phyloP scores from a whole-genome alignment of 306 rosid genomes.

The Quercus berberidifolia region DNA sequence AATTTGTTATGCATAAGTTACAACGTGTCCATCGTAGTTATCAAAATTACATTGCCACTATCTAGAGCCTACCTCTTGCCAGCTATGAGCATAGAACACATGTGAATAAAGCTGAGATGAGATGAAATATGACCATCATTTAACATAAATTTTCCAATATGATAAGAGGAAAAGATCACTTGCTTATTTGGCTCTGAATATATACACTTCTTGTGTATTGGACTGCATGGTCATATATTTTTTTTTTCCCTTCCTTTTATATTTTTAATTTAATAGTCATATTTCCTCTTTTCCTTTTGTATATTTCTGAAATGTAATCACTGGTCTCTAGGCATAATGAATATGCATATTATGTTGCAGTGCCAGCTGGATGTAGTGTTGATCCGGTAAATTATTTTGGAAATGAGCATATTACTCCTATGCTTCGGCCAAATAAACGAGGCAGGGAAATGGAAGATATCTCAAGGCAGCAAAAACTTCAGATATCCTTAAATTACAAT shows the following conservation, averaged over 20 bases:
- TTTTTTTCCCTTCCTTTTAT: not conserved
- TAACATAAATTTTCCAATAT: not conserved
- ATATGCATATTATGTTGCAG: conserved; percentile 39
- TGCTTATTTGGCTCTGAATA: not conserved
- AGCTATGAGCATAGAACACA: not conserved
- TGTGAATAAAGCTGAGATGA: not conserved
- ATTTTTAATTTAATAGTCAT: not conserved
- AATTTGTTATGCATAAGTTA: not conserved
- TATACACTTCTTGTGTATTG: not conserved
- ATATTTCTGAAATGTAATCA: conserved; percentile 1
- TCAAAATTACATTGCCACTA: not conserved
- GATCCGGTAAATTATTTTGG: conserved; percentile 79
- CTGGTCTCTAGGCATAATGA: conserved; percentile 17
- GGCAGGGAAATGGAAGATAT: conserved; percentile 64
- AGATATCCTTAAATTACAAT: conserved; percentile 74
- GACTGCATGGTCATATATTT: not conserved
- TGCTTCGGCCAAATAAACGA: conserved; percentile 62
- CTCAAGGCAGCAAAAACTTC: conserved; percentile 75
- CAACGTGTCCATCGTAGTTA: not conserved
- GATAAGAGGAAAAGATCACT: not conserved
- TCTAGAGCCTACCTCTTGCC: not conserved
- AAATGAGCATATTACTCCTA: conserved; percentile 58
- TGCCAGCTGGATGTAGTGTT: conserved; percentile 65
- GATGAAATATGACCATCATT: not conserved
- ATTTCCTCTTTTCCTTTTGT: not conserved